Conservation (phyloP, 2,329 filamentous ascomycete genomes). For the Alternaria triticimaculans region DNA sequence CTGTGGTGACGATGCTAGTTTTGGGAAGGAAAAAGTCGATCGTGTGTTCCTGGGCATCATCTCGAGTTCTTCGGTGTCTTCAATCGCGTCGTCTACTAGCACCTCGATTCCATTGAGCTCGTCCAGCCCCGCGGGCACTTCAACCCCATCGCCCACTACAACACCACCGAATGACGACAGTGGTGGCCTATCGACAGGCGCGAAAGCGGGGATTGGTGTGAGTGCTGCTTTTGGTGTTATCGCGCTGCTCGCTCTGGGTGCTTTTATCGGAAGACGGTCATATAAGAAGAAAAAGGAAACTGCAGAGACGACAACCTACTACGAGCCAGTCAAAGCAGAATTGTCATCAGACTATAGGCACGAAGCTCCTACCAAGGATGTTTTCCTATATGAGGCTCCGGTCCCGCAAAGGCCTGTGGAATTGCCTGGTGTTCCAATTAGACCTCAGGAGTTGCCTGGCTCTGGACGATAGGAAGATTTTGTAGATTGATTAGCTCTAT, state of each 20-base stretch:
- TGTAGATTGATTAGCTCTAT: neutral
- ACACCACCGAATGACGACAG: neutral
- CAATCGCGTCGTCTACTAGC: neutral
- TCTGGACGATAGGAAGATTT: neutral
- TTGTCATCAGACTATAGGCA: neutral
- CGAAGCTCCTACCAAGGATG: neutral
- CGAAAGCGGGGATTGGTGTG: neutral
- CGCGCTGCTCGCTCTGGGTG: neutral
- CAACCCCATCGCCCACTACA: neutral
- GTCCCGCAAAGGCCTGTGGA: neutral
- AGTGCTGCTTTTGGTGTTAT: neutral
- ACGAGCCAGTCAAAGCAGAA: neutral
- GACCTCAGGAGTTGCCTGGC: neutral
- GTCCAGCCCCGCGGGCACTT: neutral
- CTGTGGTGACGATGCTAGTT: neutral
- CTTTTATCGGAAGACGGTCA: neutral
- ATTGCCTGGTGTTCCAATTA: neutral
- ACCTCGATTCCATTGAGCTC: neutral
- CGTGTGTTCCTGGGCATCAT: neutral
- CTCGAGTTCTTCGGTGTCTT: neutral
- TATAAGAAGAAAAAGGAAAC: neutral
- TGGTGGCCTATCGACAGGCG: neutral
- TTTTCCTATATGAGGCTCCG: neutral
- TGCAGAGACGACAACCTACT: neutral
- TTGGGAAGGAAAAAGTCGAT: neutral